Evolutionary conservation across 202 grass and related monocot genomes (phyloP).

Genomic region (Schoenoplectus triqueter): DNA sequence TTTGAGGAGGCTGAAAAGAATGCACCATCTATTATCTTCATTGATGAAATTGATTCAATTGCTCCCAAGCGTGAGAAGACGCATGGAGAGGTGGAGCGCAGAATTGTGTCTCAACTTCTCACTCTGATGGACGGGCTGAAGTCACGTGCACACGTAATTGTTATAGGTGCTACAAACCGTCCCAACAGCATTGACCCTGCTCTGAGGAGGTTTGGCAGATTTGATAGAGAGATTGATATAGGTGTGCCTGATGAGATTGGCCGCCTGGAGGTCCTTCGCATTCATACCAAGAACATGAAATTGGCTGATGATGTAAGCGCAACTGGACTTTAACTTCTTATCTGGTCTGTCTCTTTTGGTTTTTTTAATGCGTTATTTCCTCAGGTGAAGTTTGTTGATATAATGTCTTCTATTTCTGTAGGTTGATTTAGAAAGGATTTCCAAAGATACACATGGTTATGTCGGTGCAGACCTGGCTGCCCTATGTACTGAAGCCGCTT

Average conservation of each 20-base stretch:
- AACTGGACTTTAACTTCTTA: background rate
- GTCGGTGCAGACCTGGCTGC: constrained; percentile 94
- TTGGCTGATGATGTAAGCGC: constrained; percentile 74
- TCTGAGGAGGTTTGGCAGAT: constrained; percentile 90
- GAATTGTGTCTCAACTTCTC: constrained; percentile 89
- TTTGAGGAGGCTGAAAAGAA: constrained; percentile 97
- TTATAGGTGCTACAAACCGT: constrained; percentile 91
- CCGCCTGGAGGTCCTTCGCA: constrained; percentile 78
- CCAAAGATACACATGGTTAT: constrained; percentile 83
- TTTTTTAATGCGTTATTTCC: background rate
- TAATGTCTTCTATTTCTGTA: constrained; percentile 41
- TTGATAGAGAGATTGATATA: constrained; percentile 96
- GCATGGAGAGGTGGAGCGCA: constrained; percentile 86
- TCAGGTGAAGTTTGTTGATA: background rate
- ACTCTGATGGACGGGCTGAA: constrained; percentile 96
- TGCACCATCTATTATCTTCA: constrained; percentile 94
- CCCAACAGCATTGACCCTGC: constrained; percentile 95
- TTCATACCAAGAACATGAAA: constrained; percentile 98
- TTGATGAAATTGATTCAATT: constrained; percentile 90
- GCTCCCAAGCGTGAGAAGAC: constrained; percentile 96
- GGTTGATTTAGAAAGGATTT: constrained; percentile 81
- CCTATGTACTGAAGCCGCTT: constrained; percentile 88
- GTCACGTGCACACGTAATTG: constrained; percentile 82
- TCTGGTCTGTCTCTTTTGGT: background rate
- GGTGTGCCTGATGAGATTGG: constrained; percentile 82